Conservation (phyloP, 331 rosid genomes). For the Pyracantha coccinea region DNA sequence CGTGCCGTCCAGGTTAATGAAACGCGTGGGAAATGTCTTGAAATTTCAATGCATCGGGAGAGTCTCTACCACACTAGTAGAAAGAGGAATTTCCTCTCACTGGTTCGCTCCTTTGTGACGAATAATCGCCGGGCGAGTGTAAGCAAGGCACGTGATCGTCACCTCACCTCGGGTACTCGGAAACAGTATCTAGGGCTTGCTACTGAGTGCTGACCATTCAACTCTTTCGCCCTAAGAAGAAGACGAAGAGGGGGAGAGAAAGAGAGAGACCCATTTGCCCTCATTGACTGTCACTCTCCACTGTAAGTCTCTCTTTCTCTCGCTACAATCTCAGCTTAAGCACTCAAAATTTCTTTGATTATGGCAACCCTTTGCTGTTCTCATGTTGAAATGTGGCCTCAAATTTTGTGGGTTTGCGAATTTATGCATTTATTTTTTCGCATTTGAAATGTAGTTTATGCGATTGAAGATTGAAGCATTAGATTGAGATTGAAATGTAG, state of each 20-base stretch:
- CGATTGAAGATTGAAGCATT: neutral
- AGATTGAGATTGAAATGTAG: neutral
- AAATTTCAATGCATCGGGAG: too few relatives aligned
- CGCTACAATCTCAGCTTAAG: neutral
- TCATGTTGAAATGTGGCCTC: neutral
- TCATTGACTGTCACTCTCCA: neutral
- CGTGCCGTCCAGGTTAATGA: too few relatives aligned
- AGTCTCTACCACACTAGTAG: too few relatives aligned
- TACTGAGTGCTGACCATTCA: neutral
- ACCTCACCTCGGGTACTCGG: neutral
- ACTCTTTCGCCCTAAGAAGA: neutral
- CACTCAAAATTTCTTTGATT: neutral
- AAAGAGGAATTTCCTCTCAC: too few relatives aligned
- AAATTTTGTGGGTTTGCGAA: neutral
- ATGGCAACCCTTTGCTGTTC: neutral
- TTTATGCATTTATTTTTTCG: neutral
- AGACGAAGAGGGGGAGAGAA: neutral
- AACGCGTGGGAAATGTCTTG: too few relatives aligned
- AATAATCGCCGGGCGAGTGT: too few relatives aligned
- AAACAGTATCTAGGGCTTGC: neutral
- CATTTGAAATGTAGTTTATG: neutral
- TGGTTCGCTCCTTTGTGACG: too few relatives aligned
- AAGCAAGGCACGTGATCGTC: neutral
- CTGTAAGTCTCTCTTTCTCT: neutral
- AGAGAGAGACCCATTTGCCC: neutral